These are phyloP conservation scores for Huntiella omanensis DNA, from an alignment of 2,329 filamentous ascomycete species.

Conservation along the genomic window DNA sequence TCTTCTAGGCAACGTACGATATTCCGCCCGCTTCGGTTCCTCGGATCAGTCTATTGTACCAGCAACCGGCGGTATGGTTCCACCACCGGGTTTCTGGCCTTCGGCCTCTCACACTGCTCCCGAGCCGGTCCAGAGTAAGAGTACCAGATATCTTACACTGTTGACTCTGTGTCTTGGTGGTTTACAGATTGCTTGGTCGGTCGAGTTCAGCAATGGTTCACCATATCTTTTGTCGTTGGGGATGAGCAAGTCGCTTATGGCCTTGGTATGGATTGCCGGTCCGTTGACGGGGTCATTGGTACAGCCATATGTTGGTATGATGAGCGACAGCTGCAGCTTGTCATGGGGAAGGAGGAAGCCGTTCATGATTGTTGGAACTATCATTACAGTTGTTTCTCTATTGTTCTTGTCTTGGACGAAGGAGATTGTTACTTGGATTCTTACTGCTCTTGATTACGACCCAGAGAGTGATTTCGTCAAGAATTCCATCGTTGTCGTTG, in stretches of 20 bases:
- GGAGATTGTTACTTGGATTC: slow-evolving; percentile 49
- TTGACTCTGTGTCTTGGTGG: slow-evolving; percentile 76
- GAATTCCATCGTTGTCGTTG: slow-evolving; percentile 51
- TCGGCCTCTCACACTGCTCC: neutral
- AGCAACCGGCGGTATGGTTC: neutral
- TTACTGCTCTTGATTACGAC: slow-evolving; percentile 53
- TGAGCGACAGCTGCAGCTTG: slow-evolving; percentile 59
- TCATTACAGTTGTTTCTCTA: slow-evolving; percentile 47
- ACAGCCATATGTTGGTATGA: slow-evolving; percentile 66
- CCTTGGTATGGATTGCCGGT: slow-evolving; percentile 65
- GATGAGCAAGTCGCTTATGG: slow-evolving; percentile 65
- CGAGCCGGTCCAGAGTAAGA: slow-evolving; percentile 45
- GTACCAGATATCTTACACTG: slow-evolving; percentile 66
- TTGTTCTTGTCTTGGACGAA: slow-evolving; percentile 56
- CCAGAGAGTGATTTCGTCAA: slow-evolving; percentile 45
- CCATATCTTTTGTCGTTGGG: slow-evolving; percentile 65
- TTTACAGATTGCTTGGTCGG: slow-evolving; percentile 87
- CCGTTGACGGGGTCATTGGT: slow-evolving; percentile 62
- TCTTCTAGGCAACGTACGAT: slow-evolving; percentile 2
- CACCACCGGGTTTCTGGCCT: neutral
- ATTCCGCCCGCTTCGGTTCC: too few relatives aligned
- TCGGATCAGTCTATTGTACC: slow-evolving; percentile 19
- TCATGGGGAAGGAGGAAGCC: slow-evolving; percentile 64
- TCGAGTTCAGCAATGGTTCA: slow-evolving; percentile 84
- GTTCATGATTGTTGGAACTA: slow-evolving; percentile 55